Conservation (phyloP, 371 early-diverging fungal genomes). For the Smittium mucronatum region DNA sequence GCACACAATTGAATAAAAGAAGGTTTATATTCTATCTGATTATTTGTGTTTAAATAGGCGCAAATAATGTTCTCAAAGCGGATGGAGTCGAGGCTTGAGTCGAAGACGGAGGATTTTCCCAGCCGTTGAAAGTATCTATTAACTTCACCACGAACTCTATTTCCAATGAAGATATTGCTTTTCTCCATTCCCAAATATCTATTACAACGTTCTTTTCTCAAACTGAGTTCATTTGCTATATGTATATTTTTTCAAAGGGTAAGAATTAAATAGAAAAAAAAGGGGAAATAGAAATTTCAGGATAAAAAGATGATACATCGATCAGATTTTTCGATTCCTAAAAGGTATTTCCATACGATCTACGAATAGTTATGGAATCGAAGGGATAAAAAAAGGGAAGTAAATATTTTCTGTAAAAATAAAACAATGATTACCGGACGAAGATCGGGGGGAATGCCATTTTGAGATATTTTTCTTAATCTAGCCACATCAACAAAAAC, state of each 20-base stretch:
- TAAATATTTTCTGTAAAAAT: too few relatives aligned
- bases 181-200: slow-evolving; percentile 67
- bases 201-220: slow-evolving; percentile 47
- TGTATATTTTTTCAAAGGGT: neutral
- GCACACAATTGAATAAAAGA: slow-evolving; percentile 67
- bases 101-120: slow-evolving; percentile 18
- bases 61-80: slow-evolving; percentile 68
- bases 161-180: slow-evolving; percentile 55
- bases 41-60: slow-evolving; percentile 65
- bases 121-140: slow-evolving; percentile 53
- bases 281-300: neutral
- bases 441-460: slow-evolving; percentile 78
- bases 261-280: neutral
- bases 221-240: slow-evolving; percentile 58
- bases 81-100: slow-evolving; percentile 26
- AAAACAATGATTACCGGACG: slow-evolving; percentile 45
- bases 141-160: slow-evolving; percentile 77
- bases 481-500: slow-evolving; percentile 75
- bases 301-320: slow-evolving; percentile 45
- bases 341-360: slow-evolving; percentile 84
- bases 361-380: slow-evolving; percentile 24
- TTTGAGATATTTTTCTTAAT: slow-evolving; percentile 61
- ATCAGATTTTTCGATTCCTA: slow-evolving; percentile 75
- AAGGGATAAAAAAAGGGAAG: neutral
- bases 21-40: slow-evolving; percentile 60